phyloP scores from a whole-genome alignment of 768 basidiomycete species.

The Pluteus cervinus region DNA sequence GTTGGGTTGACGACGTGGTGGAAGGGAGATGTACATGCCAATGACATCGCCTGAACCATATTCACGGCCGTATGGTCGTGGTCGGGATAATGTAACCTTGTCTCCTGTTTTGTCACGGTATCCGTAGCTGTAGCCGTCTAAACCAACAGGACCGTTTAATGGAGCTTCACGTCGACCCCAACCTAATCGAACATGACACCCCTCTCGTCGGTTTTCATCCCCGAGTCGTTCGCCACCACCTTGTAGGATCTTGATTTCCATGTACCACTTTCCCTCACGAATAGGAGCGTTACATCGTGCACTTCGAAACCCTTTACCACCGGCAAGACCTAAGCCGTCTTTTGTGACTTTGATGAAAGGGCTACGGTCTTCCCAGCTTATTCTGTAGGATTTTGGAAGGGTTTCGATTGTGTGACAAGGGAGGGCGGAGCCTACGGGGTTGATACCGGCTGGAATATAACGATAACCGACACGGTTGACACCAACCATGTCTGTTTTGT shows the following conservation, averaged over 20 bases:
- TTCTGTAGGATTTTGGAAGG: slow-evolving; percentile 59
- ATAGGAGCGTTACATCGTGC: slow-evolving; percentile 87
- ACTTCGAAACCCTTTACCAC: slow-evolving; percentile 87
- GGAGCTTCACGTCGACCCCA: slow-evolving; percentile 91
- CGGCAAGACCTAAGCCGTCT: slow-evolving; percentile 69
- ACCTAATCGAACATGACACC: slow-evolving; percentile 83
- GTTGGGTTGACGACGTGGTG: slow-evolving; percentile 53
- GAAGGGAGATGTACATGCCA: slow-evolving; percentile 91
- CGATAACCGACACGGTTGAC: slow-evolving; percentile 76
- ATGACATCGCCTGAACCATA: slow-evolving; percentile 84
- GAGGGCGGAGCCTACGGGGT: slow-evolving; percentile 45
- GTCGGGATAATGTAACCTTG: slow-evolving; percentile 80
- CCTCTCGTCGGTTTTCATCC: slow-evolving; percentile 49
- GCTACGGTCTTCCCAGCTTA: slow-evolving; percentile 91
- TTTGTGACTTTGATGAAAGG: slow-evolving; percentile 72
- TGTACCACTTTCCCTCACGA: slow-evolving; percentile 88
- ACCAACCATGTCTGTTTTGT: slow-evolving; percentile 64
- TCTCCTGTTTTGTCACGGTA: slow-evolving; percentile 90
- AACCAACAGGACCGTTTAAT: slow-evolving; percentile 87
- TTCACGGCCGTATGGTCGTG: slow-evolving; percentile 65
- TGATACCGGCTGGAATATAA: slow-evolving; percentile 75
- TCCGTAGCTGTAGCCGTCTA: slow-evolving; percentile 93
- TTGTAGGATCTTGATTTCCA: slow-evolving; percentile 79
- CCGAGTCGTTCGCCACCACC: slow-evolving; percentile 58
- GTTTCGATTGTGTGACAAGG: slow-evolving; percentile 81